Evolutionary conservation across 805 yeast species (phyloP).

Genomic region (Lipomyces yamadae): DNA sequence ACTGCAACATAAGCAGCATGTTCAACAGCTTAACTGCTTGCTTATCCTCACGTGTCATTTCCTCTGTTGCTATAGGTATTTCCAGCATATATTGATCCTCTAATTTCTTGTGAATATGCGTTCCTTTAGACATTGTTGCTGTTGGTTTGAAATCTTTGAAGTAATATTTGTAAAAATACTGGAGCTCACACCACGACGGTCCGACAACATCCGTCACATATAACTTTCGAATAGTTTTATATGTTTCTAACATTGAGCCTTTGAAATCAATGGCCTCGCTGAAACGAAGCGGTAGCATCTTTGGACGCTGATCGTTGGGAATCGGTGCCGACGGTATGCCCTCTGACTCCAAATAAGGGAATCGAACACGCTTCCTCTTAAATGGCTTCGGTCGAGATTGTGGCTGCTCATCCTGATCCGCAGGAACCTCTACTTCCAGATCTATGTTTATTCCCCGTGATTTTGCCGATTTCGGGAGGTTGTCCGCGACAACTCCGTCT

Average conservation of each 20-base stretch:
- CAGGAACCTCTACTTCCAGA: background rate
- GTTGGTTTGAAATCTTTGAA: slow-evolving; percentile 17
- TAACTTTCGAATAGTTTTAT: slow-evolving; percentile 23
- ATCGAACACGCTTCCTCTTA: background rate
- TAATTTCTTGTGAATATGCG: slow-evolving; percentile 27
- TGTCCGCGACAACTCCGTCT: background rate
- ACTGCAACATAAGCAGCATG: slow-evolving; percentile 25
- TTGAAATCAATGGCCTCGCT: slow-evolving; percentile 22
- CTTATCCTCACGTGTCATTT: slow-evolving; percentile 22
- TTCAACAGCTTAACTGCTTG: slow-evolving; percentile 22
- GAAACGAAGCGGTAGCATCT: slow-evolving; percentile 29
- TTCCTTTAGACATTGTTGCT: slow-evolving; percentile 29
- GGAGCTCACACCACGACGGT: slow-evolving; percentile 37
- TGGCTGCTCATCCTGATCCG: background rate
- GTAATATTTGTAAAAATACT: slow-evolving; percentile 31
- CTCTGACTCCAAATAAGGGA: slow-evolving; percentile 8
- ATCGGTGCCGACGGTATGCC: slow-evolving; percentile 17
- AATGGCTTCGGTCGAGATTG: background rate
- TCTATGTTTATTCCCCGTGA: background rate
- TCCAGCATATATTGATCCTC: slow-evolving; percentile 21
- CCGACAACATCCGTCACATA: slow-evolving; percentile 30
- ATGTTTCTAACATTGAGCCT: slow-evolving; percentile 21
- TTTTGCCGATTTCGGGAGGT: background rate
- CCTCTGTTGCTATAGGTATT: slow-evolving; percentile 8
- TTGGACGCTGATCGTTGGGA: background rate